Base-by-base conservation (phyloP, 2,329 filamentous ascomycete species). In the Penicillium sp. region DNA sequence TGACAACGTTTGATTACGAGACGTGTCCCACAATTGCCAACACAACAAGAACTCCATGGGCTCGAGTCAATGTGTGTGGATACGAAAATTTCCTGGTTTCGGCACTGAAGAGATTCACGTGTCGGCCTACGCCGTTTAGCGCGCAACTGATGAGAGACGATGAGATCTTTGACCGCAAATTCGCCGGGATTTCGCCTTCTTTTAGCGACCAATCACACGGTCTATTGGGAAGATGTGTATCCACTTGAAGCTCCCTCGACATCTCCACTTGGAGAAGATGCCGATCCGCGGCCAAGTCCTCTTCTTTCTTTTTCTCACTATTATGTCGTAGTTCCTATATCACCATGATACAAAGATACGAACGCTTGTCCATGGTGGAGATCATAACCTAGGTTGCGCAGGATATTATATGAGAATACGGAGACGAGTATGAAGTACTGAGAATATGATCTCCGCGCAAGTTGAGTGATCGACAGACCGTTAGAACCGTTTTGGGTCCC, bases 401-500 rank as follows among this genome's bases (percentile, higher is more conserved):
- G 18, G 25, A 41, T 50, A 46, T 34, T 5, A 46, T n/a, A 41
- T 7, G 40, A 50, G 18, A 57, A 50, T 36, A 25, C 36, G 53
- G 42, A 45, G 41, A 45, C n/a, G n/a, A n/a, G n/a, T n/a, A n/a
- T n/a, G n/a, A n/a, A n/a, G n/a, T 36, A 25, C 36, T 55, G 42
- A 45, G 41, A 45, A 43, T 37, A 49, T 37, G 40, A 49, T 49
- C 39, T 31, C 13, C 27, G 19, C 6, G 16, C 27, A 33, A 19
- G 38, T 14, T 30, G 29, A n/a, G 30, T 40, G 41, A 50, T 50
- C 47, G 42, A 39, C 37, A 50, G 36, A 55, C 53, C 57, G 58
- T 61, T 57, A 48, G 30, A 52, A 53, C 57, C 50, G 57, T 60
- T 58, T 50, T 46, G 3, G 22, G 40, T 41, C 49, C 38, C 52